These are phyloP conservation scores for Saturnispora hagleri DNA, from an alignment of 805 yeast species.

Conservation along the genomic window DNA sequence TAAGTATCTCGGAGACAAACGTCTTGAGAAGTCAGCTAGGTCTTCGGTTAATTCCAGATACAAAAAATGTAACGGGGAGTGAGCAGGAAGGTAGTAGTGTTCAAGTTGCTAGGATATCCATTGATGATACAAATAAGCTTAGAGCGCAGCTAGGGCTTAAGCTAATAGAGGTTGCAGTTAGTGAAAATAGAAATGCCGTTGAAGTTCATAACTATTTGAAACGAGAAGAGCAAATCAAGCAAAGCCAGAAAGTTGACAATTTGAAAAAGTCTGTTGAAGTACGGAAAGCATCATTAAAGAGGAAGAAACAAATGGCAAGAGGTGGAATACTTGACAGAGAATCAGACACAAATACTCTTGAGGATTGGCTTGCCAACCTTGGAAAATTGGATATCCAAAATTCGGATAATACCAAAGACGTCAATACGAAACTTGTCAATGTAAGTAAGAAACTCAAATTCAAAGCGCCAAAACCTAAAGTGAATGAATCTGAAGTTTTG, in stretches of 20 bases:
- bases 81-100: no score
- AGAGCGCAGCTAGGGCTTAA: constrained; percentile 36
- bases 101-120: constrained; percentile 21
- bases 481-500: constrained; percentile 29
- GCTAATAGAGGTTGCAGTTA: constrained; percentile 14
- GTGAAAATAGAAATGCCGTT: constrained; percentile 17
- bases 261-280: constrained; percentile 12
- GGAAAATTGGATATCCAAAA: constrained; percentile 14
- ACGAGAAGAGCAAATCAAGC: constrained; percentile 27
- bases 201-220: constrained; percentile 31
- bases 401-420: neutral
- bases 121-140: constrained; percentile 41
- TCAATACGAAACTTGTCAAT: neutral
- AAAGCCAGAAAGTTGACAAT: constrained; percentile 21
- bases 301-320: constrained; percentile 16
- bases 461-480: neutral
- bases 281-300: constrained; percentile 16
- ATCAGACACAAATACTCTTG: constrained; percentile 23
- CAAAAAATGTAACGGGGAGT: neutral
- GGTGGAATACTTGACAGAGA: constrained; percentile 22
- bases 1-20: constrained; percentile 18
- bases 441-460: neutral
- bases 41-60: constrained; percentile 8
- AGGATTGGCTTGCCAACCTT: constrained; percentile 28
- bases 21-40: constrained; percentile 16